Evolutionary conservation across 2,329 filamentous ascomycete genomes (phyloP), one percentile per base, ranked within the genome.

Genomic region (Boeremia lycopersici): DNA sequence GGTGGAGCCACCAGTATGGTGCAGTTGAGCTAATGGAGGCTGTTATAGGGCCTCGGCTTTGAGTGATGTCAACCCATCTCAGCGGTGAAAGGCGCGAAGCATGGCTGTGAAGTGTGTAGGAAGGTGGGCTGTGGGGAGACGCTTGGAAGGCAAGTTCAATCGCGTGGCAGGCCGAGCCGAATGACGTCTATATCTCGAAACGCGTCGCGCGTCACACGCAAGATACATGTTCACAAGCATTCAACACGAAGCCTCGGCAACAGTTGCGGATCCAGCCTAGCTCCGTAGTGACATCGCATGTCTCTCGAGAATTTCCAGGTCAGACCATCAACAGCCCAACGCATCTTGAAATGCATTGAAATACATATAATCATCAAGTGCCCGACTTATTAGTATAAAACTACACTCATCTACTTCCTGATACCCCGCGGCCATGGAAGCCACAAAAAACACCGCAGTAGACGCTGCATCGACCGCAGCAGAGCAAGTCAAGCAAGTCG

Each of bases 81-180:
- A 60, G 31, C 53, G 43, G 33, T 39, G 30, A 46, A 44, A 50
- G 19, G 38, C 40, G 35, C 47, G 41, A 57, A 6, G 31, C 61
- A 54, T 60, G 28, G 45, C 61, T 34, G 57, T 62, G 59, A 61
- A 35, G 61, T 46, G 57, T 53, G 64, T 67, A 48, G 59, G 59
- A 61, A 63, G 46, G 63, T 63, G 58, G 62, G 63, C 65, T 62
- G 60, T 39, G 46, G 68, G 64, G 65, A 56, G 62, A 62, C 62
- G 52, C 19, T 23, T 6, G 57, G 51, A 35, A 3, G 51, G 51
- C 34, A 48, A 13, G 45, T 29, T 29, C 34, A 54, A n/a, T 40
- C 51, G 51, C 1, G 23, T 6, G 19, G 45, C 26, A 48, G 25
- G 39, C 9, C 23, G 23, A 54, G 35, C 51, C 51, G 51, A 17